Percentiles rank a stretch among this genome's conserved stretches.
Evolutionary conservation across 805 yeast genomes (phyloP).

Genomic region (Saccharomycopsis schoenii): DNA sequence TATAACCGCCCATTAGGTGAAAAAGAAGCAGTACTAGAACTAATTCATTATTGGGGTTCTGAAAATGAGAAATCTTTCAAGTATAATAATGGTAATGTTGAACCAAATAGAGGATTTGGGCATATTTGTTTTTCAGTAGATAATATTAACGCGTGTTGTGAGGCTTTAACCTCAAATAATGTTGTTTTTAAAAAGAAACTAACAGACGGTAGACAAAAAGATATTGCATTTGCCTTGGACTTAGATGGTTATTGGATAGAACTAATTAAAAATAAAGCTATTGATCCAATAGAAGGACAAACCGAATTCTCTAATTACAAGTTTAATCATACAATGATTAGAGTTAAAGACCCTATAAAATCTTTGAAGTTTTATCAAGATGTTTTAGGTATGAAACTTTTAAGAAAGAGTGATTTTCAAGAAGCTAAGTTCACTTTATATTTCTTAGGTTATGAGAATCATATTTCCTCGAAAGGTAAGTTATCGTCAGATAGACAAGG

Average conservation of each 20-base stretch:
- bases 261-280: constrained; percentile 51
- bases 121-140: constrained; percentile 86
- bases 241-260: constrained; percentile 98
- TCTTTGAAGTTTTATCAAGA: constrained; percentile 73
- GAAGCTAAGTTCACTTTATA: constrained; percentile 76
- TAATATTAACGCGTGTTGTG: constrained; percentile 56
- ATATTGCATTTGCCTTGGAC: constrained; percentile 90
- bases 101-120: constrained; percentile 85
- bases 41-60: constrained; percentile 72
- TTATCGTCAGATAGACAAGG: constrained; percentile 46
- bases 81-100: constrained; percentile 73
- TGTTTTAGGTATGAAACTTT: constrained; percentile 70
- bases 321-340: constrained; percentile 86
- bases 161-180: constrained; percentile 42
- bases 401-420: constrained; percentile 45
- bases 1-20: constrained; percentile 30
- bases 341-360: constrained; percentile 74
- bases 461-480: constrained; percentile 22
- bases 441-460: constrained; percentile 62
- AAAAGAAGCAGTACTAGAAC: constrained; percentile 66
- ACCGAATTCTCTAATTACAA: constrained; percentile 34
- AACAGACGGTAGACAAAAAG: constrained; percentile 82
- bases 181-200: constrained; percentile 76
- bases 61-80: constrained; percentile 47
- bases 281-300: constrained; percentile 31